These are phyloP conservation scores for Pseudocercospora crystallina DNA, from an alignment of 2,329 filamentous ascomycete genomes.

Conservation along the genomic window DNA sequence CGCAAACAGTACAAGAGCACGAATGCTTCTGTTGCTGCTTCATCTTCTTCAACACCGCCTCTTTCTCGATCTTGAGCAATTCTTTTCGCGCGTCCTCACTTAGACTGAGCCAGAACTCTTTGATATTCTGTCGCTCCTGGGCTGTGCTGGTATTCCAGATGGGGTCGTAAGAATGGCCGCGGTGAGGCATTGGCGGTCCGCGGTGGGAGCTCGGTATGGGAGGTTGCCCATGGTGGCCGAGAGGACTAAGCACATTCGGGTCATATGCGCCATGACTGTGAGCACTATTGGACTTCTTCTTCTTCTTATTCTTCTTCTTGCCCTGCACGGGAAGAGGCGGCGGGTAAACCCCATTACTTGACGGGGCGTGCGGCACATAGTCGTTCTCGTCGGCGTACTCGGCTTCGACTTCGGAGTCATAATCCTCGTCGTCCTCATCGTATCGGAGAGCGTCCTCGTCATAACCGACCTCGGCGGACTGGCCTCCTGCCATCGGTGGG, in stretches of 20 bases:
- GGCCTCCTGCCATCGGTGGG: conserved; percentile 15
- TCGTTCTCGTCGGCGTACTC: conserved; percentile 26
- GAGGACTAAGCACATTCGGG: conserved; percentile 27
- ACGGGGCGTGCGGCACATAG: conserved; percentile 31
- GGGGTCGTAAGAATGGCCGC: conserved; percentile 63
- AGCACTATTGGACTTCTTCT: conserved; percentile 39
- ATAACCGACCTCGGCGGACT: conserved; percentile 41
- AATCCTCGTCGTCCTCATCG: conserved; percentile 42
- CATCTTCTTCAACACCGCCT: conserved; percentile 97
- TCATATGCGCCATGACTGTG: conserved; percentile 26
- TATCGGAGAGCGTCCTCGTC: conserved; percentile 42
- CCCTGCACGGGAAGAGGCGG: conserved; percentile 18
- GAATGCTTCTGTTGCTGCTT: conserved; percentile 99
- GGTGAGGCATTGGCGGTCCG: conserved; percentile 1
- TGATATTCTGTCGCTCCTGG: conserved; percentile 94
- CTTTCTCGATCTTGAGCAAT: conserved; percentile 96
- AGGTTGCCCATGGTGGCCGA: conserved; percentile 23
- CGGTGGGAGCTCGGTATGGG: neutral
- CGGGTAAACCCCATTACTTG: conserved; percentile 41
- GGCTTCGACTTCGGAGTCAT: conserved; percentile 27
- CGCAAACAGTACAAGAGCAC: conserved; percentile 96
- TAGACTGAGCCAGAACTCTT: conserved; percentile 94
- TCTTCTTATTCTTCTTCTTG: conserved; percentile 67
- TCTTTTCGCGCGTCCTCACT: conserved; percentile 94
- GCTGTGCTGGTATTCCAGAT: conserved; percentile 97